These are phyloP conservation scores for Moniliophthora roreri DNA, from an alignment of 1,284 basidiomycete genomes.

Conservation along the genomic window DNA sequence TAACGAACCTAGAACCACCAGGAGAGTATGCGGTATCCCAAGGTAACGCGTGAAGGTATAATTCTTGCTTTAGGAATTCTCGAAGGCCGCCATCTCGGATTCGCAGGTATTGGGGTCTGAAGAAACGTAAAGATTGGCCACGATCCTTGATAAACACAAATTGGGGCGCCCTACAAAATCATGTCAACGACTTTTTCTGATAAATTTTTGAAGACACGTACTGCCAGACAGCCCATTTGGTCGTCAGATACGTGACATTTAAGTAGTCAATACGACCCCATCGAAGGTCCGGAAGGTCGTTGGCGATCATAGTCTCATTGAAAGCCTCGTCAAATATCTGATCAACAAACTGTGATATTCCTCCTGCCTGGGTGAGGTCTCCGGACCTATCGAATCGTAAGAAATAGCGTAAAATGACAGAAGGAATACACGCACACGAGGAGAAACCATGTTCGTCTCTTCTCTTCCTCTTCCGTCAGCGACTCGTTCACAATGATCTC, in stretches of 20 bases:
- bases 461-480: slow-evolving; percentile 60
- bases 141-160: slow-evolving; percentile 66
- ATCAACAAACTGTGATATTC: slow-evolving; percentile 68
- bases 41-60: slow-evolving; percentile 54
- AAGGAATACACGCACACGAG: slow-evolving; percentile 55
- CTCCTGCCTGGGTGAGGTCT: slow-evolving; percentile 56
- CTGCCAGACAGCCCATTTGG: slow-evolving; percentile 81
- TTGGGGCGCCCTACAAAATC: slow-evolving; percentile 57
- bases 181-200: slow-evolving; percentile 6
- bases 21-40: slow-evolving; percentile 68
- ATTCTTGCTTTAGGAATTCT: slow-evolving; percentile 60
- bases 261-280: slow-evolving; percentile 83
- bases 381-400: slow-evolving; percentile 45
- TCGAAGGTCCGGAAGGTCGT: slow-evolving; percentile 66
- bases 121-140: slow-evolving; percentile 74
- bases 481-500: slow-evolving; percentile 67
- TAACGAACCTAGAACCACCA: slow-evolving; percentile 66
- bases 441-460: slow-evolving; percentile 67
- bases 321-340: slow-evolving; percentile 68
- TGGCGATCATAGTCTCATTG: slow-evolving; percentile 57
- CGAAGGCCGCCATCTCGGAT: slow-evolving; percentile 58
- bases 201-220: slow-evolving; percentile 34
- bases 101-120: slow-evolving; percentile 58
- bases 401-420: slow-evolving; percentile 5
- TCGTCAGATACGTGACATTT: slow-evolving; percentile 75